Conservation (phyloP, 2,329 filamentous ascomycete genomes). For the Emergomyces africanus region DNA sequence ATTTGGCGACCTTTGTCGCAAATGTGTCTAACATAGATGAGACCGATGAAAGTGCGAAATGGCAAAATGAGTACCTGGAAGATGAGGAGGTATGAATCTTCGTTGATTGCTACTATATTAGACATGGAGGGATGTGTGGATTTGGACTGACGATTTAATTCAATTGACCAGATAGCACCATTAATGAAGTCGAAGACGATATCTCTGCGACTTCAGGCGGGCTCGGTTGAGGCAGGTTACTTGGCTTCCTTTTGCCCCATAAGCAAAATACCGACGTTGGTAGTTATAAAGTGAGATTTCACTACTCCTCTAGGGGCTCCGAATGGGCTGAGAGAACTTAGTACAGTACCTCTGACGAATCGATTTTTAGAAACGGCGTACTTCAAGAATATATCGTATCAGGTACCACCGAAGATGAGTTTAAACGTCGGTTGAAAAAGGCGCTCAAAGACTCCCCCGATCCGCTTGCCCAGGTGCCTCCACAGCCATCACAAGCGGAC, state of each 20-base stretch:
- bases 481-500: neutral
- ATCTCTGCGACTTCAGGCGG: constrained; percentile 55
- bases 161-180: constrained; percentile 36
- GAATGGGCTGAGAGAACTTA: neutral
- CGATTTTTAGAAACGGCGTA: constrained; percentile 51
- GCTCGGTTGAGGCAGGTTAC: constrained; percentile 69
- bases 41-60: constrained; percentile 52
- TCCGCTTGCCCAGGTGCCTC: neutral
- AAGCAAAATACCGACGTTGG: constrained; percentile 61
- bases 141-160: neutral
- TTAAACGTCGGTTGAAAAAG: constrained; percentile 43
- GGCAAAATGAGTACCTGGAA: constrained; percentile 55
- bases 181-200: constrained; percentile 52
- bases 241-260: constrained; percentile 72
- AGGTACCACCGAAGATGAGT: constrained; percentile 53
- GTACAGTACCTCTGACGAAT: constrained; percentile 4
- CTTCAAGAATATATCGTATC: constrained; percentile 63
- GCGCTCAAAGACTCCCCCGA: constrained; percentile 22
- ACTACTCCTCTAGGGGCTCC: neutral
- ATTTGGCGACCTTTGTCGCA: neutral
- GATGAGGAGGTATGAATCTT: constrained; percentile 40
- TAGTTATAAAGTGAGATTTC: constrained; percentile 35
- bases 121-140: neutral
- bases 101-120: neutral
- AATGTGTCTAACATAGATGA: constrained; percentile 43